phyloP scores from a whole-genome alignment of 2,329 filamentous ascomycete species.

The Trichophaea hybrida region DNA sequence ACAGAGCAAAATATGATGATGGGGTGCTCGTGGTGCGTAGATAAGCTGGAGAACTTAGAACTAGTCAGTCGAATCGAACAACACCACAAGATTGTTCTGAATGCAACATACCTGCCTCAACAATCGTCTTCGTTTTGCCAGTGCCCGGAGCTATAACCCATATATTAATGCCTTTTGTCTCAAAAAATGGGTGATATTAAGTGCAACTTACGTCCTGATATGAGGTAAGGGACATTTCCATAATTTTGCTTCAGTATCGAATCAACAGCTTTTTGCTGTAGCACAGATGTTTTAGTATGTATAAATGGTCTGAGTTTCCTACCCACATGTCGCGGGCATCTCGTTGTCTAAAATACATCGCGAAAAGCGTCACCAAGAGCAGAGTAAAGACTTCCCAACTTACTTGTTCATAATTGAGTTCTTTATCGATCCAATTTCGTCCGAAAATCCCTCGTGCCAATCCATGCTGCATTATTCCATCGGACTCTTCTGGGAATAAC shows the following conservation, averaged over 20 bases:
- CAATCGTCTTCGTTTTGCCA: slow-evolving; percentile 39
- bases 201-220: slow-evolving; percentile 31
- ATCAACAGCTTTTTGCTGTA: slow-evolving; percentile 33
- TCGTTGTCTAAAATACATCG: background rate
- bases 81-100: background rate
- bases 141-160: slow-evolving; percentile 33
- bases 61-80: slow-evolving; percentile 9
- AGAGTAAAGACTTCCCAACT: slow-evolving; percentile 11
- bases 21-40: slow-evolving; percentile 18
- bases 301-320: background rate
- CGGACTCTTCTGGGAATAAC: slow-evolving; percentile 33
- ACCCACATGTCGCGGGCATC: background rate
- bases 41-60: slow-evolving; percentile 27
- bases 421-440: slow-evolving; percentile 31
- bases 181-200: background rate
- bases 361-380: background rate
- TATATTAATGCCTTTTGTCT: background rate
- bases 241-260: slow-evolving; percentile 33
- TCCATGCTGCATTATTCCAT: slow-evolving; percentile 32
- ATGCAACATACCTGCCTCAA: slow-evolving; percentile 32
- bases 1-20: slow-evolving; percentile 33
- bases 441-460: slow-evolving; percentile 31
- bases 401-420: slow-evolving; percentile 35
- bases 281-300: slow-evolving; percentile 16
- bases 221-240: slow-evolving; percentile 36